Evolutionary conservation across 148 eudicot species (phyloP), one percentile per base, ranked within the genome.

Genomic region (Diospyros kaki): DNA sequence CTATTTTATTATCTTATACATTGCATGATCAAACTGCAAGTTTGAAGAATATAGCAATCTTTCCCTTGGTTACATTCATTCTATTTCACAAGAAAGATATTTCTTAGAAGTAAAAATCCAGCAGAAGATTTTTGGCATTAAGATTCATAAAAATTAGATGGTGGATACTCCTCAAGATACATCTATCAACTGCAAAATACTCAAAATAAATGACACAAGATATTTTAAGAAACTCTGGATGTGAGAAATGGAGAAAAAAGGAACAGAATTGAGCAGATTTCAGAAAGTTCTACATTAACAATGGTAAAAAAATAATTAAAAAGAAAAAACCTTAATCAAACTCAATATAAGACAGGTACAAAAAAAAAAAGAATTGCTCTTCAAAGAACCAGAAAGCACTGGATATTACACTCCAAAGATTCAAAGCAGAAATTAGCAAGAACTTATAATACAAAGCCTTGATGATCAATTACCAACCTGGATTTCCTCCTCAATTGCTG

Each of bases 401-500:
- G 43, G 9, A 56, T 58, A 45, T n/a, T 11, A 61, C 5, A 71
- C 46, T 43, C 58, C 38, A 48, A 41, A 46, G 40, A 1, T 9
- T 42, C 39, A 9, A 62, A 71, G 66, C 13, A 53, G 54, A 64
- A 50, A 66, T 59, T 45, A 67, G 43, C 44, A 8, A 62, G 56
- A 48, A 42, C 56, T 68, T 13, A 7, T 8, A n/a, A 0, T 5
- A 28, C 8, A 38, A 60, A 9, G 74, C 67, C 13, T 18, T 64
- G 40, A 54, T 7, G 56, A 56, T 8, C 50, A 73, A 58, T 68
- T 58, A 66, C 85, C 59, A 73, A 91, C 98, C 96, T 86, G 86
- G 63, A 88, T 78, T 74, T 89, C 92, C 71, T 72, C 64, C 76
- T 82, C 85, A 64, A 83, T 74, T 54, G 81, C 71, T 17, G 65